Evolutionary conservation across 2,329 filamentous ascomycete species (phyloP).

Genomic region (Hymenotorrendiella dingleyae): DNA sequence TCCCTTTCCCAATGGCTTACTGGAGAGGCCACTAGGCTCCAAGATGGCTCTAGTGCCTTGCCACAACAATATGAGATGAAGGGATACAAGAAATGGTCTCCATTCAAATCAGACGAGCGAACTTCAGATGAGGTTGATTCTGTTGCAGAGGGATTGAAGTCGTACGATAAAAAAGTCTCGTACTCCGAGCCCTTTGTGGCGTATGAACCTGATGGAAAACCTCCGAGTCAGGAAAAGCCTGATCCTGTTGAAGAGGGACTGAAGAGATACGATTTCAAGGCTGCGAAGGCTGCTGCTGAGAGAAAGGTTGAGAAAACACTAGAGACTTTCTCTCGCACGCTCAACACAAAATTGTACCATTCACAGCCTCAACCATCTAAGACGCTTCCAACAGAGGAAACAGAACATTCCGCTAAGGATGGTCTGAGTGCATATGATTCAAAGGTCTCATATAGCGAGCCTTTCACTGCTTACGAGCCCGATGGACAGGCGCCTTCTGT

Average conservation of each 20-base stretch:
- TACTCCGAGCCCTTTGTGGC: conserved; percentile 31
- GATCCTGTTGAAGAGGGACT: conserved; percentile 31
- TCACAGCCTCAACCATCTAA: neutral
- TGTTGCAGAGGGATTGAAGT: conserved; percentile 31
- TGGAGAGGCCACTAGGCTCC: too few relatives aligned
- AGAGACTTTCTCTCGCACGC: too few relatives aligned
- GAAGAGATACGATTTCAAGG: conserved; percentile 29
- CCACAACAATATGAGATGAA: too few relatives aligned
- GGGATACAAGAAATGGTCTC: too few relatives aligned
- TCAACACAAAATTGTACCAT: too few relatives aligned
- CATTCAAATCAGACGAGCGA: too few relatives aligned
- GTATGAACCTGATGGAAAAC: conserved; percentile 37
- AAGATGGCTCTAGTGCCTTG: too few relatives aligned
- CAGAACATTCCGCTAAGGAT: neutral
- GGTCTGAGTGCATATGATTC: conserved; percentile 1
- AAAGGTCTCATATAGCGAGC: conserved; percentile 26
- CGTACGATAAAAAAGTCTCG: conserved; percentile 21
- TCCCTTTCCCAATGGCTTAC: too few relatives aligned
- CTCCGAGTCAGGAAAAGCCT: conserved; percentile 11
- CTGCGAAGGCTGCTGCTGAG: neutral
- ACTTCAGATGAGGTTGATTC: too few relatives aligned
- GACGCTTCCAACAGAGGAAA: neutral
- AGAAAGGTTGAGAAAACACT: neutral
- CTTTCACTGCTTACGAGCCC: conserved; percentile 32
- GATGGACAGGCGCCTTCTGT: conserved; percentile 32